Evolutionary conservation across 768 basidiomycete genomes (phyloP), one percentile per base, ranked within the genome.

Genomic region (Leucogyrophana mollusca): DNA sequence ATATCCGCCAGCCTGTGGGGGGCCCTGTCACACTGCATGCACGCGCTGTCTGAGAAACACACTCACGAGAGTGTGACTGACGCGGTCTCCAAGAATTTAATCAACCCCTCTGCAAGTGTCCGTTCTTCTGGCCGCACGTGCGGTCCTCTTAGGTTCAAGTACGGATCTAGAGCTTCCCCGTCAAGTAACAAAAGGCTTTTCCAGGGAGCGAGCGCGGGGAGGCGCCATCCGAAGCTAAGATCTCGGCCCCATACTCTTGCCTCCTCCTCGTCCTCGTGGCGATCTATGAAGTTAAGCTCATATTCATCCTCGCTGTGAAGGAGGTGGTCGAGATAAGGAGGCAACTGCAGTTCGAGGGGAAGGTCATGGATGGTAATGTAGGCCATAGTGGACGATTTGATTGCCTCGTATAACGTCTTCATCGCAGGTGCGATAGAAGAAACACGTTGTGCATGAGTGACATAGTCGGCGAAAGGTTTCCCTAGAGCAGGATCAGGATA

Each of bases 131-230:
- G 70, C 43, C 70, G 78, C 14, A 83, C 70, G 45, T 83, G 79
- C 1, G 79, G 77, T 2, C 77, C 79, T 51, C 77, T 67, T 40
- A 85, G 65, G 47, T 81, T 83, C 57, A 76, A 69, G 51, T 80
- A 79, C 1, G 82, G 78, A 47, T 85, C 82, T 41, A 78, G 59
- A 21, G 74, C 78, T 13, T 74, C 73, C 13, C 76, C 68, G 55
- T 78, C 69, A 13, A 95, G 59, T 13, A 93, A 75, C 5, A 98
- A 67, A 13, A 98, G 62, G 17, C 90, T 87, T 60, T 96, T 96
- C 95, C 95, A 98, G 4, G 95, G 94, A 13, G 82, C 74, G 18
- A 97, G 74, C 14, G 78, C 68, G 8, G 87, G 83, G 2, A 92
- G 69, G 37, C 76, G 74, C 86, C 86, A 91, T 3, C 88, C 88